Base-by-base conservation (phyloP, 2,329 filamentous ascomycete genomes). In the Sporothrix euskadiensis region DNA sequence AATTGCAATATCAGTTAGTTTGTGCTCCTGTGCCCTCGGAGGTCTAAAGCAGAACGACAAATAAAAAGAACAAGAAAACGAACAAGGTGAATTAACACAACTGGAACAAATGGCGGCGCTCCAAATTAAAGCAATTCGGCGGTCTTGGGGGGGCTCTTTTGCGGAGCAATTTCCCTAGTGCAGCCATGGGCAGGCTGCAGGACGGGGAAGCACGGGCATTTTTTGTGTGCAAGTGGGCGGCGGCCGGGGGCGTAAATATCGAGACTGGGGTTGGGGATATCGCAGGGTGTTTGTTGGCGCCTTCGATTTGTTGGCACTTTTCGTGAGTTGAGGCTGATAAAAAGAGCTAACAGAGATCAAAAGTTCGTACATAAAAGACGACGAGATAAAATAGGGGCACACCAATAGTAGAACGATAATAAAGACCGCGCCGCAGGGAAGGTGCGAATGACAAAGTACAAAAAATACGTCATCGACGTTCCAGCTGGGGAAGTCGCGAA, bases 111-210 rank as follows among this genome's bases (percentile, higher is more conserved):
- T 47, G 66, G 47, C 10, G 22, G 41, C 19, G 44, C n/a, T 69
- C 44, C 10, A 49, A 69, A 69, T 54, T 69, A 54, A 54, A 39
- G 47, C 66, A 54, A 52, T 56, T 52, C 32, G 47, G 41, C 6
- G 57, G 35, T 39, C 22, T 44, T 63, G 32, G 19, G 26, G 26
- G 59, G 59, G 47, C 65, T 52, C 26, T 69, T 66, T 49, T 52
- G 65, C 26, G 30, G 65, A 52, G 44, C 44, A 69, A 54, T 69
- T 69, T 69, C 44, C 65, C 16, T 57, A n/a, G 22, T 14, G 16
- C 65, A 69, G 65, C 65, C 65, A 69, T 39, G 54, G 41, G 41
- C 41, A 65, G 35, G 16, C 35, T 35, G 32, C 35, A 66, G 63
- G 41, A 49, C 30, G 39, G 56, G 56, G 56, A 59, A 19, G 10